Conservation (phyloP, 1,284 basidiomycete species). For the Malassezia obtusa region DNA sequence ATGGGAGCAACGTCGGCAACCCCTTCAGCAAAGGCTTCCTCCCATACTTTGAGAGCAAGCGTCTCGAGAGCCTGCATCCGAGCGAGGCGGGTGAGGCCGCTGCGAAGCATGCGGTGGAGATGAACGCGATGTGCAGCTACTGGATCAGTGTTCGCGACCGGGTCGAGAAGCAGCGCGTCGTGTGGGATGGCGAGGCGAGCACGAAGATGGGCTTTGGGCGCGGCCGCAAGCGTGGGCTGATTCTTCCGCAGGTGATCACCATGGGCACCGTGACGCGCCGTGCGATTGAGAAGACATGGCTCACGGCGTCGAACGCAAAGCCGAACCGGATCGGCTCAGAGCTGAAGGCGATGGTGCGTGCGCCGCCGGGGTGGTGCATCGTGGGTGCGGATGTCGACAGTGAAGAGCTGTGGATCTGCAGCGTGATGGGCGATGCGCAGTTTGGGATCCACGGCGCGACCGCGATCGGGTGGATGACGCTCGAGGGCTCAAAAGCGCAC, state of each 20-base stretch:
- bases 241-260: constrained; percentile 87
- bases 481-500: constrained; percentile 92
- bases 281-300: constrained; percentile 95
- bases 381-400: constrained; percentile 98
- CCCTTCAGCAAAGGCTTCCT: constrained; percentile 84
- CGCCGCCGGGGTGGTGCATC: constrained; percentile 82
- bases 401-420: constrained; percentile 98
- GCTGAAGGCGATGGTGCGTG: constrained; percentile 91
- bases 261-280: constrained; percentile 98
- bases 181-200: constrained; percentile 60
- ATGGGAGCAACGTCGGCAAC: constrained; percentile 82
- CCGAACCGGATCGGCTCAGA: constrained; percentile 93
- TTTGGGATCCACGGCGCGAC: constrained; percentile 95
- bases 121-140: constrained; percentile 92
- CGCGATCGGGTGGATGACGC: constrained; percentile 98
- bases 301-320: constrained; percentile 96
- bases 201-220: constrained; percentile 49
- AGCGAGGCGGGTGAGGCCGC: constrained; percentile 56
- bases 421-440: constrained; percentile 96
- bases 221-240: constrained; percentile 57
- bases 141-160: constrained; percentile 93
- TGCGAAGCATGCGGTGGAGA: constrained; percentile 72
- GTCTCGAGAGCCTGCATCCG: constrained; percentile 49
- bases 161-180: constrained; percentile 83
- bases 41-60: constrained; percentile 70